Conservation (phyloP, 2,329 filamentous ascomycete species). For the Colletotrichum lupini region DNA sequence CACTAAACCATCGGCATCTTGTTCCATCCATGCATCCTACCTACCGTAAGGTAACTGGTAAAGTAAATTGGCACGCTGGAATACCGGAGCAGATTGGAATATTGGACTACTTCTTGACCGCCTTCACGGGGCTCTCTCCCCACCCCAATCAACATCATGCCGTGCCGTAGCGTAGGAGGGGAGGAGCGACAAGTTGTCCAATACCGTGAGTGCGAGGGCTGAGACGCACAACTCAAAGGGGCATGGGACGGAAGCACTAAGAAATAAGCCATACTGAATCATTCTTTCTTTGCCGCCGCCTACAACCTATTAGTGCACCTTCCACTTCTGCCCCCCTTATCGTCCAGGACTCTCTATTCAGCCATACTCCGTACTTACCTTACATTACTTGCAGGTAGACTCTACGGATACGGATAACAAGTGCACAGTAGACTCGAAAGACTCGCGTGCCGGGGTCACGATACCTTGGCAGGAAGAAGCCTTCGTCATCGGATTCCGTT, state of each 20-base stretch:
- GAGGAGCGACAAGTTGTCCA: background rate
- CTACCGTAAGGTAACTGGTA: too few relatives aligned
- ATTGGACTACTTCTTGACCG: background rate
- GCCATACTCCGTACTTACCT: too few relatives aligned
- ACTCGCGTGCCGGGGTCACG: background rate
- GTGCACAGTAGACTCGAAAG: too few relatives aligned
- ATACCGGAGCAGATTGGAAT: too few relatives aligned
- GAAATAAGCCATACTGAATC: constrained; percentile 6
- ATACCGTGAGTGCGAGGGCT: constrained; percentile 9
- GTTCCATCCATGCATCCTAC: too few relatives aligned
- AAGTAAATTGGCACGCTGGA: too few relatives aligned
- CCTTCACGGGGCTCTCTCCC: background rate
- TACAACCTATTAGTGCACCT: background rate
- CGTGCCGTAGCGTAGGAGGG: background rate
- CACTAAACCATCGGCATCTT: background rate
- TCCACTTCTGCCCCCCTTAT: background rate
- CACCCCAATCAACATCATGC: constrained; percentile 2
- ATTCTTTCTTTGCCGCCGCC: constrained; percentile 6
- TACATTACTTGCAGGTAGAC: too few relatives aligned
- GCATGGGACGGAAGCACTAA: constrained; percentile 15
- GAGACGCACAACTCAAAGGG: constrained; percentile 12
- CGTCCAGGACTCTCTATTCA: too few relatives aligned
- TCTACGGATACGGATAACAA: background rate
- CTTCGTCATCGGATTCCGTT: constrained; percentile 22
- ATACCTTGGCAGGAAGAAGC: background rate